A percentile compares a stretch with the other conserved stretches of the same genome.
Evolutionary conservation across 768 basidiomycete species (phyloP).

Genomic region (Lactarius quietus): DNA sequence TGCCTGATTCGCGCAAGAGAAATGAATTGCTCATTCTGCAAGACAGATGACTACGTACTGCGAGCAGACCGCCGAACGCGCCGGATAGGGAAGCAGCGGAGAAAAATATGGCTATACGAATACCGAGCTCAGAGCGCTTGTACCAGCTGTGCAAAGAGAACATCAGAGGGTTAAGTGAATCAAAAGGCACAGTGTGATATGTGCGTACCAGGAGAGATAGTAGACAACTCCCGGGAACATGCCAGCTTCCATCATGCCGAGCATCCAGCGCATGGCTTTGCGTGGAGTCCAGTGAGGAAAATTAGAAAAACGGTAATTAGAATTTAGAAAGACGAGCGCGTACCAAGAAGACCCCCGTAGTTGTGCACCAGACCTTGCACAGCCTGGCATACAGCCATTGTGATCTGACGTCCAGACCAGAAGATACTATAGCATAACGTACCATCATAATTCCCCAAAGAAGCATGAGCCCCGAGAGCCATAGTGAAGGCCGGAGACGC

Average conservation of each 20-base stretch:
- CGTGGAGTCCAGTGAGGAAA: not conserved
- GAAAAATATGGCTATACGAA: conserved; percentile 47
- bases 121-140: conserved; percentile 72
- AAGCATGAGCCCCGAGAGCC: conserved; percentile 72
- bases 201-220: conserved; percentile 64
- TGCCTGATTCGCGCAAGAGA: conserved; percentile 35
- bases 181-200: not conserved
- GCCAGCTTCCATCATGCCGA: conserved; percentile 71
- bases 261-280: conserved; percentile 64
- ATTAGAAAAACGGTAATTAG: not conserved
- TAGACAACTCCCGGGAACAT: conserved; percentile 54
- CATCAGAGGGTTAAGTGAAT: not conserved
- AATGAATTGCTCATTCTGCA: not conserved
- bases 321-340: too few species aligned
- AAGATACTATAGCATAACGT: conserved; percentile 17
- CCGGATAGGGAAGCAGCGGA: conserved; percentile 72
- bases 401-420: not conserved
- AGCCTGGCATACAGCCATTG: conserved; percentile 43
- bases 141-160: conserved; percentile 45
- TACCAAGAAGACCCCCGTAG: conserved; percentile 65
- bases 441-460: conserved; percentile 78
- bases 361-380: conserved; percentile 68
- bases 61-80: conserved; percentile 76
- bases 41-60: conserved; percentile 38
- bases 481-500: conserved; percentile 69